Evolutionary conservation across 1,284 basidiomycete genomes (phyloP).

Genomic region (Marasmius fiardii): DNA sequence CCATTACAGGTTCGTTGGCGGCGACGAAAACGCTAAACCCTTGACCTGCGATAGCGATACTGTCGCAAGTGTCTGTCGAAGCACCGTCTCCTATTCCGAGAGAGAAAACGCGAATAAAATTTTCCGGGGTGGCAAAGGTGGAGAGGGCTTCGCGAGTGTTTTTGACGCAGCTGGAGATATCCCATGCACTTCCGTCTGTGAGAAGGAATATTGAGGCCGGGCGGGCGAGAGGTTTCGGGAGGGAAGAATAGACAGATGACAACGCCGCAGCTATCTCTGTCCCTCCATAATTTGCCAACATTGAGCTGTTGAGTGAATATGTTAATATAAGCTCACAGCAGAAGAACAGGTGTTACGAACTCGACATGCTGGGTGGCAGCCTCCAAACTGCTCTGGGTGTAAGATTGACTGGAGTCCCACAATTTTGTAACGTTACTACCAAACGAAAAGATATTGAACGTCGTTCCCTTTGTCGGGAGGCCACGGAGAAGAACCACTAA

Average conservation of each 20-base stretch:
- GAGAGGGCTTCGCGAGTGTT: background rate
- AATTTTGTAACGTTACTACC: slow-evolving; percentile 17
- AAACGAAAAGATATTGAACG: slow-evolving; percentile 31
- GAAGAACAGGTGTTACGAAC: background rate
- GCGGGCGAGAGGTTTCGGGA: background rate
- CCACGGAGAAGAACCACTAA: slow-evolving; percentile 23
- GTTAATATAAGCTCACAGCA: background rate
- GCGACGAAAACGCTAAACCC: slow-evolving; percentile 5
- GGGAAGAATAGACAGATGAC: background rate
- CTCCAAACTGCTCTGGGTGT: slow-evolving; percentile 17
- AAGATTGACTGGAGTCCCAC: slow-evolving; percentile 21
- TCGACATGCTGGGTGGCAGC: slow-evolving; percentile 11
- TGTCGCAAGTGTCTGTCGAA: slow-evolving; percentile 7
- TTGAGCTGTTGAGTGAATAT: background rate
- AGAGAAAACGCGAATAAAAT: slow-evolving; percentile 8
- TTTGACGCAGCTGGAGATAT: slow-evolving; percentile 5
- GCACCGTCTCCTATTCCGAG: slow-evolving; percentile 5
- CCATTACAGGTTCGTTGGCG: slow-evolving; percentile 2
- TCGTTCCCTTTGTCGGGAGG: slow-evolving; percentile 22
- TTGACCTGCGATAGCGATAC: slow-evolving; percentile 6
- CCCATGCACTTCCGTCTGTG: slow-evolving; percentile 9
- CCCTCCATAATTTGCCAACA: slow-evolving; percentile 4
- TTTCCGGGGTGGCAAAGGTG: background rate
- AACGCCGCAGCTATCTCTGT: slow-evolving; percentile 4
- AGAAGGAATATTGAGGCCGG: slow-evolving; percentile 4